These are phyloP conservation scores for Ciborinia camelliae DNA, from an alignment of 2,329 filamentous ascomycete genomes.

Conservation along the genomic window DNA sequence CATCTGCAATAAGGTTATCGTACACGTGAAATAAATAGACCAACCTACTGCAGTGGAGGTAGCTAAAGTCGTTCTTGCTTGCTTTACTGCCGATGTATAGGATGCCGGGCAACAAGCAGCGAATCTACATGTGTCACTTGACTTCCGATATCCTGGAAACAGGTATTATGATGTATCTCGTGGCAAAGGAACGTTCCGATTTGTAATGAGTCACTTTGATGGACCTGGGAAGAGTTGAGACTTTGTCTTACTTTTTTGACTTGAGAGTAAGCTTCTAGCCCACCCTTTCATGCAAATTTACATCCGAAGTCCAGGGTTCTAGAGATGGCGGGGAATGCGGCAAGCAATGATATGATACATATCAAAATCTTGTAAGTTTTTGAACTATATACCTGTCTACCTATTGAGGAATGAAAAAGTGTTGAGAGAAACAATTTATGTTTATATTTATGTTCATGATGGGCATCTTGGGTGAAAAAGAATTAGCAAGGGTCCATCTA, in stretches of 20 bases:
- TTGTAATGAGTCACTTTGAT: slow-evolving; percentile 18
- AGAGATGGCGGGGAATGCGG: slow-evolving; percentile 1
- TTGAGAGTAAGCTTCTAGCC: neutral
- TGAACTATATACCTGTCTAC: too few relatives aligned
- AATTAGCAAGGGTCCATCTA: neutral
- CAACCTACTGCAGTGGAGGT: too few relatives aligned
- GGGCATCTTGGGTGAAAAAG: too few relatives aligned
- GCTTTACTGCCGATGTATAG: too few relatives aligned
- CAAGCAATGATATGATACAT: slow-evolving; percentile 5
- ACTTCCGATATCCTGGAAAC: slow-evolving; percentile 21
- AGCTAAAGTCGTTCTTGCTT: too few relatives aligned
- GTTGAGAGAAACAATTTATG: neutral
- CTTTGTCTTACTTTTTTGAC: slow-evolving; percentile 15
- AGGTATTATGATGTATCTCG: slow-evolving; percentile 22
- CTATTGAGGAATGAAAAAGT: neutral
- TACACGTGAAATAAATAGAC: slow-evolving; percentile 13
- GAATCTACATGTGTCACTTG: slow-evolving; percentile 17
- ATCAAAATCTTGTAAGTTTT: neutral
- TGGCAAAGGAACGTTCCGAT: slow-evolving; percentile 16
- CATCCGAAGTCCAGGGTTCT: neutral
- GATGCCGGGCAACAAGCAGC: slow-evolving; percentile 2
- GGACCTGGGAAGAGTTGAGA: neutral
- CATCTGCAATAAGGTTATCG: slow-evolving; percentile 15
- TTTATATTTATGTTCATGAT: too few relatives aligned
- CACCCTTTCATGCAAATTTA: neutral